Percentiles rank a stretch among this genome's conserved stretches.
Evolutionary conservation across 2,329 filamentous ascomycete genomes (phyloP).

Genomic region (Ceratocystis papillata): DNA sequence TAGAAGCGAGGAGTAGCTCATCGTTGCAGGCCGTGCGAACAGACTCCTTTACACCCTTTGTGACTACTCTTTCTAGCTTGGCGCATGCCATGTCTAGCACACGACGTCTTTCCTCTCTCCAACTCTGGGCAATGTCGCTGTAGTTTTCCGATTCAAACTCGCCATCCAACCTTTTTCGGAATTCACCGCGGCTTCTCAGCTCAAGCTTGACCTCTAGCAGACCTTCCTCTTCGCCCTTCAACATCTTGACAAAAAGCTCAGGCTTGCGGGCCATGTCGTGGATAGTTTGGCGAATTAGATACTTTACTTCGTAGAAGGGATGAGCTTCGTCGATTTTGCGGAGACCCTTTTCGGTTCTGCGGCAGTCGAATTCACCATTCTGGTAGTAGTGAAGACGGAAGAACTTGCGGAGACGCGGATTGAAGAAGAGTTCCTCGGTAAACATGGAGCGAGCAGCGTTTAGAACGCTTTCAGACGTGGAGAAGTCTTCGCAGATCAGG

Average conservation of each 20-base stretch:
- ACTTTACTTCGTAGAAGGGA: conserved; percentile 96
- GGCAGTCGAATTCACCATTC: conserved; percentile 73
- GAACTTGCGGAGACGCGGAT: conserved; percentile 78
- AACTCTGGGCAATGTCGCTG: conserved; percentile 86
- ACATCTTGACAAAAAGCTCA: conserved; percentile 90
- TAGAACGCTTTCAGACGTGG: conserved; percentile 64
- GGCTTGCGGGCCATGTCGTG: conserved; percentile 69
- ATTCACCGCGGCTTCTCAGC: conserved; percentile 63
- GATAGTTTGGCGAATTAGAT: conserved; percentile 80
- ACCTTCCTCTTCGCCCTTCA: conserved; percentile 90
- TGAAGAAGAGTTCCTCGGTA: conserved; percentile 78
- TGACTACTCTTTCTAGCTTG: conserved; percentile 73
- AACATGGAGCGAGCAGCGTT: conserved; percentile 76
- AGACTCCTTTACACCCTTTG: conserved; percentile 88
- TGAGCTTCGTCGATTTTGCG: conserved; percentile 90
- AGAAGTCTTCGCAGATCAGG: conserved; percentile 61
- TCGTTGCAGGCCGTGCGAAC: conserved; percentile 91
- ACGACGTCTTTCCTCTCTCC: conserved; percentile 80
- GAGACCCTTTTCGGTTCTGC: conserved; percentile 84
- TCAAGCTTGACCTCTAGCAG: conserved; percentile 74
- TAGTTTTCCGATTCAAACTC: conserved; percentile 93
- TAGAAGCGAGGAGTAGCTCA: conserved; percentile 73
- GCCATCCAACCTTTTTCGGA: conserved; percentile 63
- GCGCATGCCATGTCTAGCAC: conserved; percentile 70
- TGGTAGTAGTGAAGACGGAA: conserved; percentile 76